Base-by-base conservation (phyloP, 768 basidiomycete species). In the Mycena capillaripes region DNA sequence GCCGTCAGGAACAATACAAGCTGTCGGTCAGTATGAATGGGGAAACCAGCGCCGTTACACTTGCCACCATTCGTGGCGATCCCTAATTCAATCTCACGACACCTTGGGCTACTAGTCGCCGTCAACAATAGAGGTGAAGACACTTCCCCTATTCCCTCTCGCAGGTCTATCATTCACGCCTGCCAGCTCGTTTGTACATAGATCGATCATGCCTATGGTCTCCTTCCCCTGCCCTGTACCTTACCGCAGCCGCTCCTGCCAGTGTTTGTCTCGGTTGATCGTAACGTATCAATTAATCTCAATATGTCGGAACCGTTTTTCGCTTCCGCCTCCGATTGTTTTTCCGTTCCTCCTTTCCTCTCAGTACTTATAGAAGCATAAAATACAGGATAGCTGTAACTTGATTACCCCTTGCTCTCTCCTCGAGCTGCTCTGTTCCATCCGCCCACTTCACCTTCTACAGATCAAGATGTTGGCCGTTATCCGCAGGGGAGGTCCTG, bases 131-230 rank as follows among this genome's bases (percentile, higher is more conserved):
- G 46, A 48, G 46, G 46, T 48, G 46, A n/a, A 1, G 8, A 8
- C 46, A 9, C 11, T 48, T 48, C 46, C 46, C n/a, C 46, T 48
- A 21, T 48, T 48, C 46, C 46, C 46, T n/a, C n/a, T n/a, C n/a
- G n/a, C n/a, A n/a, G n/a, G n/a, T 48, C n/a, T 23, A 48, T 48
- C 21, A 48, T 48, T 48, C 46, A 48, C n/a, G n/a, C n/a, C n/a
- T n/a, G 46, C 46, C 46, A 48, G 46, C 46, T 48, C 46, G 46
- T 48, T 48, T 48, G 46, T 48, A 48, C n/a, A 48, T 48, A 48
- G 46, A 48, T 48, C 21, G 8, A n/a, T n/a, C n/a, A n/a, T n/a
- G n/a, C n/a, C n/a, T 48, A 21, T 23, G 34, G 34, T 36, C 34
- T 36, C 34, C 34, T n/a, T 36, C 34, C 34, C 34, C 34, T 6